Base-by-base conservation (phyloP, 1,284 basidiomycete species). In the Phylloboletellus chloephorus region DNA sequence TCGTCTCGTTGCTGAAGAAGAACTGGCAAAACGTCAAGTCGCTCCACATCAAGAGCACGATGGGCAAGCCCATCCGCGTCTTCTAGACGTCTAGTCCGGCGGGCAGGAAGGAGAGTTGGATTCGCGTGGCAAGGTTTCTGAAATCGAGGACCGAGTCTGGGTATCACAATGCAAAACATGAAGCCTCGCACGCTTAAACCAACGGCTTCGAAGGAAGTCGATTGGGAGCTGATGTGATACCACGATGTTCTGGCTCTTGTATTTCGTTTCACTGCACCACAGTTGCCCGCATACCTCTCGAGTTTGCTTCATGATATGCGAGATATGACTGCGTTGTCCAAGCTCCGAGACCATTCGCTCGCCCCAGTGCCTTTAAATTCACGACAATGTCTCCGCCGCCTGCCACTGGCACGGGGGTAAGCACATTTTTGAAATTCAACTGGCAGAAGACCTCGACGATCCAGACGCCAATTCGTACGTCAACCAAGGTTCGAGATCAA, bases 1-100 rank as follows among this genome's bases (percentile, higher is more conserved):
- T 99, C 56, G 90, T 99, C 65, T 98, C 96, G 30, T 76, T 99
- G 48, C 83, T 99, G 67, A 98, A 98, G 84, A 98, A 98, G 83
- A 94, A 97, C 78, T 98, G 94, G 94, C 95, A 98, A 72, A 99
- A 98, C 75, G 88, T 98, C 73, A 95, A 94, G 75, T 97, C 93
- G 49, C 77, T 98, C 53, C 92, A 96, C 79, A 83, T 99, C 77
- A 99, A 99, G 81, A 82, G 82, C 57, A 95, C 95, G 65, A 98
- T 98, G 95, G 94, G 95, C 78, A 96, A 96, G 75, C 90, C 94
- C 50, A 74, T 94, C 63, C 92, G 94, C 56, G 76, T 95, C 54
- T 95, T 86, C 82, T 95, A 77, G n/a, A n/a, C n/a, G 78, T 61
- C 54, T 13, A 5, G 4, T 28, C 4, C 30, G 3, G 19, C 37